These are phyloP conservation scores for Magnusiomyces suaveolens DNA, from an alignment of 1,139 yeast species.

Conservation along the genomic window DNA sequence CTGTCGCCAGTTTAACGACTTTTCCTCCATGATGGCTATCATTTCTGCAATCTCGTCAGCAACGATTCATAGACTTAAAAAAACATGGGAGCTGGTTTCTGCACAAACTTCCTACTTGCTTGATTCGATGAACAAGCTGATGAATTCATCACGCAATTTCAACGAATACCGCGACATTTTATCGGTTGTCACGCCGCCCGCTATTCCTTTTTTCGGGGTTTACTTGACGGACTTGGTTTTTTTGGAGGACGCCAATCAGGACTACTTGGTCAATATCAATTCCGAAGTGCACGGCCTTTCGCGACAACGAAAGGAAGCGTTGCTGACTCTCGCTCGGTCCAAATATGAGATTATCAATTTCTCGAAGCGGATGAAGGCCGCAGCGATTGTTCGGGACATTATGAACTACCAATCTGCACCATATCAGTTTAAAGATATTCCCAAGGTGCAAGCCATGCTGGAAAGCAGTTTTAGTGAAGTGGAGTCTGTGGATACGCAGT, in stretches of 20 bases:
- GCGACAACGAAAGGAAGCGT: too few species aligned
- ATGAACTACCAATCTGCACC: conserved; percentile 61
- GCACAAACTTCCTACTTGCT: conserved; percentile 44
- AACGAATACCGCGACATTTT: conserved; percentile 76
- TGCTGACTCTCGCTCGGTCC: too few species aligned
- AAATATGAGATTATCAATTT: conserved; percentile 62
- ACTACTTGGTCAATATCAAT: conserved; percentile 50
- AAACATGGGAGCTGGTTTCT: conserved; percentile 72
- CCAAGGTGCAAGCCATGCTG: conserved; percentile 57
- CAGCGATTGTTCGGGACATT: conserved; percentile 64
- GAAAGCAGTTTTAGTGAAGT: conserved; percentile 49
- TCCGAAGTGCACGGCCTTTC: too few species aligned
- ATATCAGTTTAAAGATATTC: conserved; percentile 54
- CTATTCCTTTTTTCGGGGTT: conserved; percentile 90
- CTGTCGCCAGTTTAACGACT: conserved; percentile 69
- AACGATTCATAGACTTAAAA: conserved; percentile 73
- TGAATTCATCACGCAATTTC: conserved; percentile 85
- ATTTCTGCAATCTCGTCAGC: conserved; percentile 82
- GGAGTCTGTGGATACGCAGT: conserved; percentile 76
- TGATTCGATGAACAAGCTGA: conserved; percentile 66
- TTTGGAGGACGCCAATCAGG: conserved; percentile 83
- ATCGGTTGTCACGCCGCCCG: conserved; percentile 65
- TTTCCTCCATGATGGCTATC: conserved; percentile 88
- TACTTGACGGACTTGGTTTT: conserved; percentile 84
- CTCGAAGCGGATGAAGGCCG: conserved; percentile 67